Evolutionary conservation across 805 yeast genomes (phyloP), one percentile per base, ranked within the genome.

Genomic region (Yueomyces sp.): DNA sequence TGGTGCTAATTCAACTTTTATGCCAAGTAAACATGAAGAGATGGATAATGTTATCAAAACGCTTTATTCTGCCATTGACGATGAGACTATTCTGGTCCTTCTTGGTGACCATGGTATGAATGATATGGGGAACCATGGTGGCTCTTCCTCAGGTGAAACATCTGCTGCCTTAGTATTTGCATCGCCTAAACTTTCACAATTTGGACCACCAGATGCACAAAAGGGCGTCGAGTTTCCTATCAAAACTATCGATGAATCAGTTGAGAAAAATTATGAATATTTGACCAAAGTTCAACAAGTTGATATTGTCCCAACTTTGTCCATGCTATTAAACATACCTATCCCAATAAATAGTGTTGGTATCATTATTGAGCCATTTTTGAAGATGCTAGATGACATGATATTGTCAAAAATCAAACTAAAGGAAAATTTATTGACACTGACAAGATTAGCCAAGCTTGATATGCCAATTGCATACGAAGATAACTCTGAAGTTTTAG

Each of bases 101-200:
- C 64, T 84, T 68, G 97, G 97, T 0, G 97, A 88, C 53, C 97
- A 88, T 60, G 97, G 96, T 3, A 88, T 88, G 96, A 87, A 87
- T 56, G 94, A 87, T 42, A 75, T 82, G 3, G 96, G 96, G 1
- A 90, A 88, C 53, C 97, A 92, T 59, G 99, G 99, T 5, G 99
- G 97, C 1, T 85, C 96, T 0, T 83, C 96, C 3, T 58, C 71
- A 0, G 95, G 96, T 2, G 99, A 92, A 60, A 90, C 96, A 0
- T 82, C 87, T 12, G 81, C 98, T 1, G 96, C 82, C 0, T 53
- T 92, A 54, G 64, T 78, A 1, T 70, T 90, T 38, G 64, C 83
- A 0, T 81, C 96, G 0, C 76, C 80, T 6, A 72, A 72, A 51
- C 72, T 87, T 44, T 49, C 64, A 41, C 44, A 53, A 1, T 49